Evolutionary conservation across 306 rosid genomes (phyloP).

Genomic region (Begonia masoniana): DNA sequence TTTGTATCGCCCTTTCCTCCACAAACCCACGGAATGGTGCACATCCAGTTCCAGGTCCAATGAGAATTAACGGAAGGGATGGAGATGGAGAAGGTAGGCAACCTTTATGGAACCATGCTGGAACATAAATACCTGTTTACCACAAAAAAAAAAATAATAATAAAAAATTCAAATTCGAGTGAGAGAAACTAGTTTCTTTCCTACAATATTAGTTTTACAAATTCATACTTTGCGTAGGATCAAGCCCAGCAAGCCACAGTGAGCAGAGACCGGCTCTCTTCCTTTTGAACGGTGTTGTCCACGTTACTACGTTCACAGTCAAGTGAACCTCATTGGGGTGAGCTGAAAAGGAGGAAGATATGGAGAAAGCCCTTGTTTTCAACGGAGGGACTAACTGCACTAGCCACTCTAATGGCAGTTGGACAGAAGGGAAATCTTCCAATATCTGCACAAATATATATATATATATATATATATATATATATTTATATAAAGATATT

Average conservation of each 20-base stretch:
- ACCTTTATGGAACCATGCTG: constrained; percentile 78
- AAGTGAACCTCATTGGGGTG: constrained; percentile 76
- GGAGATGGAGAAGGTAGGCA: constrained; percentile 68
- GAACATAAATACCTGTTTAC: constrained; percentile 35
- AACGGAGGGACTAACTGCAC: constrained; percentile 86
- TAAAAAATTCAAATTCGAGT: constrained; percentile 1
- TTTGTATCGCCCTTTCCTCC: constrained; percentile 73
- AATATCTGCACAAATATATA: constrained; percentile 29
- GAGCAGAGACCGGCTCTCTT: constrained; percentile 68
- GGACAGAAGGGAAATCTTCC: constrained; percentile 85
- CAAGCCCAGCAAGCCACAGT: constrained; percentile 67
- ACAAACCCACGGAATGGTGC: constrained; percentile 82
- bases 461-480: too few relatives aligned
- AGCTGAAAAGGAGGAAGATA: constrained; percentile 58
- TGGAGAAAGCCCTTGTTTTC: constrained; percentile 77
- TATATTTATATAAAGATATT: too few relatives aligned
- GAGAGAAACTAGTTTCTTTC: not conserved
- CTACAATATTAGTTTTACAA: not conserved
- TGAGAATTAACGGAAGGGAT: constrained; percentile 66
- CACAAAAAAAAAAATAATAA: constrained; percentile 11
- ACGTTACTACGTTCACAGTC: constrained; percentile 64
- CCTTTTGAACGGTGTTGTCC: constrained; percentile 85
- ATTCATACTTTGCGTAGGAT: constrained; percentile 45
- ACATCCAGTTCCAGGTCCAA: constrained; percentile 95
- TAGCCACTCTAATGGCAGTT: constrained; percentile 88